Evolutionary conservation across 495 filamentous ascomycete species (phyloP), one percentile per base, ranked within the genome.

Genomic region (Parmelia sp.): DNA sequence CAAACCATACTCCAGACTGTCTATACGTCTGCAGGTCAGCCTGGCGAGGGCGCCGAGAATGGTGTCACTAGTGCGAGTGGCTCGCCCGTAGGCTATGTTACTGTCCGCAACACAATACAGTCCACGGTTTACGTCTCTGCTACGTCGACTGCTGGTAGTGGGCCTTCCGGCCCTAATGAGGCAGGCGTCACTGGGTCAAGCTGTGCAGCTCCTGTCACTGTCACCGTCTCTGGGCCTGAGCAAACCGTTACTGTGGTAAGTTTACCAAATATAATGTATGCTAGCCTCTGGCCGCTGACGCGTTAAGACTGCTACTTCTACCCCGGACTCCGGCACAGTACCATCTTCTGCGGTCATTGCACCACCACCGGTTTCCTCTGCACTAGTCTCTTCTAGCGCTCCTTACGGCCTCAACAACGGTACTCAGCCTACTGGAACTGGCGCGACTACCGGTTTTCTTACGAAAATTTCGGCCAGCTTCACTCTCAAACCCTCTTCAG

Each of bases 161-260:
- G 27, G n/a, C 44, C 31, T 33, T n/a, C 36, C 15, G 36, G 7
- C 6, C 47, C 27, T 45, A 21, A 27, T 33, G 29, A 44, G 19
- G 72, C 65, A 44, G 69, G 60, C 49, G 68, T 60, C 15, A 60
- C 40, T 60, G 66, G 60, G 62, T 64, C 59, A 35, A 49, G 33
- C 37, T 59, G 64, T 45, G 61, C 58, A 35, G 57, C 58, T 51
- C 71, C 69, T 49, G 69, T 71, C 31, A 77, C 75, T 62, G 77
- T 76, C 25, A 81, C 77, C 35, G 74, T 78, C 58, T 74, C 76
- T 29, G 72, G 72, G 23, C 33, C 65, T 19, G 73, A 70, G 23
- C 66, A 72, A 31, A 77, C 75, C 21, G 72, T 79, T 71, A 78
- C 78, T 63, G 75, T 77, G 64, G 79, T 80, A 74, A 61, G 77